A percentile compares a stretch with the other conserved stretches of the same genome.
Conservation (phyloP, 2,329 filamentous ascomycete genomes). For the Exophiala aquamarina region DNA sequence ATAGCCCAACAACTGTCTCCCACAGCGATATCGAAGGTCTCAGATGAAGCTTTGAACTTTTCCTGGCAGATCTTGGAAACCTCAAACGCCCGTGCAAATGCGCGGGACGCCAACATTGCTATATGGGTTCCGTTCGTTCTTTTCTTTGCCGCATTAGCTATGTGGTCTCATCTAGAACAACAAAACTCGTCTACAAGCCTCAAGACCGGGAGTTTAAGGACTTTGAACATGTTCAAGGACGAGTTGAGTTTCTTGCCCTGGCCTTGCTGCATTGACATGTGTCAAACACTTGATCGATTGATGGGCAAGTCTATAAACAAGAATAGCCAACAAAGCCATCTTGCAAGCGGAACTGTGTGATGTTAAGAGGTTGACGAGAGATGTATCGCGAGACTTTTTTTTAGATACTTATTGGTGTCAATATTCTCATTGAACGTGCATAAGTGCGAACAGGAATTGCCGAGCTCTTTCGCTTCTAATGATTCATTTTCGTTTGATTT, state of each 20-base stretch:
- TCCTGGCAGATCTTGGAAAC: not conserved
- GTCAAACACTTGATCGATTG: not conserved
- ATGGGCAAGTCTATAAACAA: no score
- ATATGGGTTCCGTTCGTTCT: conserved; percentile 1
- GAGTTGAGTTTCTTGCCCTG: not conserved
- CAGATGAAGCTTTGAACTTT: not conserved
- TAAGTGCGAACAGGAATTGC: no score
- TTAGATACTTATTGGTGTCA: no score
- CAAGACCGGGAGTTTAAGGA: not conserved
- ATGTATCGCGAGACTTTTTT: no score
- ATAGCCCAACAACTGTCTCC: no score
- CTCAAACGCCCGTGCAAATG: not conserved
- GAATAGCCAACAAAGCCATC: no score
- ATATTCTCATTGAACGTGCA: no score
- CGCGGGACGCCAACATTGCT: not conserved
- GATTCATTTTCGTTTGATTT: no score
- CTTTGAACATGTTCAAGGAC: not conserved
- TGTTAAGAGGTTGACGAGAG: no score
- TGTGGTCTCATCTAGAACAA: not conserved
- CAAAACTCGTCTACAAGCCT: not conserved
- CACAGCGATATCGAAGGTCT: not conserved
- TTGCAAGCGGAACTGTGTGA: no score
- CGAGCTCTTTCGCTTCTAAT: no score
- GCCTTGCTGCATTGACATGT: not conserved
- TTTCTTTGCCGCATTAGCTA: not conserved